Percentiles rank a stretch among this genome's conserved stretches.
phyloP scores from a whole-genome alignment of 805 yeast genomes.

The Suhomyces emberorum region DNA sequence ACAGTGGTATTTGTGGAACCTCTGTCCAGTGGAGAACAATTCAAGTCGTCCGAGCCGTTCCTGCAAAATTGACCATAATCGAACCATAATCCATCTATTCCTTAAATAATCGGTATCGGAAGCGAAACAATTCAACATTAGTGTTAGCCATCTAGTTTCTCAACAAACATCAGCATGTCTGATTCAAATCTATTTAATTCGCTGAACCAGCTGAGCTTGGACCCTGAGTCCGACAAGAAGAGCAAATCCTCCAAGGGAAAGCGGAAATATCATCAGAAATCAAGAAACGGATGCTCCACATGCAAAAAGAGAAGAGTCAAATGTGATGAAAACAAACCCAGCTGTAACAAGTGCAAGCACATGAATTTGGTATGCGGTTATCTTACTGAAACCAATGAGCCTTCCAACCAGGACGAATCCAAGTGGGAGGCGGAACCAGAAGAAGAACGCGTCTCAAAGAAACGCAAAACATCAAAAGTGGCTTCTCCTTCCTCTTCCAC shows the following conservation, averaged over 20 bases:
- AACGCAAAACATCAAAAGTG: background rate
- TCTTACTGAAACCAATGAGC: constrained; percentile 16
- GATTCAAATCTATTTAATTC: too few species aligned
- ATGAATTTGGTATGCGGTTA: constrained; percentile 79
- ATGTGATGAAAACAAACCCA: constrained; percentile 85
- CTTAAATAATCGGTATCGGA: too few species aligned
- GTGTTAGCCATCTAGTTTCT: background rate
- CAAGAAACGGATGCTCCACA: constrained; percentile 83
- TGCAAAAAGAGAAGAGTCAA: constrained; percentile 89
- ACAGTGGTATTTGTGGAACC: too few species aligned
- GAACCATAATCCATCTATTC: too few species aligned
- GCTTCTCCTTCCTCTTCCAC: background rate
- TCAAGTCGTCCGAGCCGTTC: too few species aligned
- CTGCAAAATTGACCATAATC: too few species aligned
- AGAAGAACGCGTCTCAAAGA: constrained; percentile 2
- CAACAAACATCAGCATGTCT: background rate
- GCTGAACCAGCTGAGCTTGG: too few species aligned
- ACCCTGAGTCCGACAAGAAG: constrained; percentile 2
- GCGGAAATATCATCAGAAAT: constrained; percentile 84
- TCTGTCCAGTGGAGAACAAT: too few species aligned
- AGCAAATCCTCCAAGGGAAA: constrained; percentile 52
- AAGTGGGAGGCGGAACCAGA: constrained; percentile 4
- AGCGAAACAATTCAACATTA: constrained; percentile 1
- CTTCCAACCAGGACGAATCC: background rate
- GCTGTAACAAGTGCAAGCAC: constrained; percentile 73